Conservation (phyloP, 2,329 filamentous ascomycete species). For the Blastomyces gilchristii region DNA sequence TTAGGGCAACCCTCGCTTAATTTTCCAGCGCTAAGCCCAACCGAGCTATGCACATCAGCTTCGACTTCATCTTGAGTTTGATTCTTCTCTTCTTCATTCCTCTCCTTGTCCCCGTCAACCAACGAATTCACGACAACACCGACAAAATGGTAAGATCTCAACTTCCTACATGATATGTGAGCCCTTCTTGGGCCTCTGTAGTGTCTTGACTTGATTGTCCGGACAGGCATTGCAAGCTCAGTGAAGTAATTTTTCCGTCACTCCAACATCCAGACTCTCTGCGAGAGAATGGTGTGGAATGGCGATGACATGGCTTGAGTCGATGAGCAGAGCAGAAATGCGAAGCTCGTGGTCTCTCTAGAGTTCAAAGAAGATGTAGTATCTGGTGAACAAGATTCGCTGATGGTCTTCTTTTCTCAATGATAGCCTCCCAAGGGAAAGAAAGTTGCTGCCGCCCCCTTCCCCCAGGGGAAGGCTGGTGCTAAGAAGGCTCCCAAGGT, state of each 20-base stretch:
- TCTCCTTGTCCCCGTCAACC: conserved; percentile 32
- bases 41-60: conserved; percentile 2
- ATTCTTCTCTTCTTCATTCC: conserved; percentile 17
- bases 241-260: conserved; percentile 27
- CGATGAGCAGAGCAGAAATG: conserved; percentile 43
- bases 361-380: conserved; percentile 77
- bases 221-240: conserved; percentile 3
- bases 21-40: background rate
- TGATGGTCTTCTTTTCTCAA: conserved; percentile 99
- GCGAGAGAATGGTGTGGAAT: conserved; percentile 21
- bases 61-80: background rate
- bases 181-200: conserved; percentile 34
- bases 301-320: conserved; percentile 47
- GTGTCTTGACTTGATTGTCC: conserved; percentile 21
- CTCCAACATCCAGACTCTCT: conserved; percentile 17
- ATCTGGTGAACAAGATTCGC: conserved; percentile 65
- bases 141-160: conserved; percentile 53
- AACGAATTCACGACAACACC: conserved; percentile 42
- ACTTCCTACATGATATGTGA: conserved; percentile 33
- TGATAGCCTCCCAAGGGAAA: conserved; percentile 99
- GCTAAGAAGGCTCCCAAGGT: conserved; percentile 95
- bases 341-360: conserved; percentile 58
- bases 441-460: conserved; percentile 95
- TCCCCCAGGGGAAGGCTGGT: conserved; percentile 85
- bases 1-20: conserved; percentile 8